A percentile compares a stretch with the other conserved stretches of the same genome.
These are phyloP conservation scores for Citrus glauca DNA, from an alignment of 345 rosid species.

Conservation along the genomic window DNA sequence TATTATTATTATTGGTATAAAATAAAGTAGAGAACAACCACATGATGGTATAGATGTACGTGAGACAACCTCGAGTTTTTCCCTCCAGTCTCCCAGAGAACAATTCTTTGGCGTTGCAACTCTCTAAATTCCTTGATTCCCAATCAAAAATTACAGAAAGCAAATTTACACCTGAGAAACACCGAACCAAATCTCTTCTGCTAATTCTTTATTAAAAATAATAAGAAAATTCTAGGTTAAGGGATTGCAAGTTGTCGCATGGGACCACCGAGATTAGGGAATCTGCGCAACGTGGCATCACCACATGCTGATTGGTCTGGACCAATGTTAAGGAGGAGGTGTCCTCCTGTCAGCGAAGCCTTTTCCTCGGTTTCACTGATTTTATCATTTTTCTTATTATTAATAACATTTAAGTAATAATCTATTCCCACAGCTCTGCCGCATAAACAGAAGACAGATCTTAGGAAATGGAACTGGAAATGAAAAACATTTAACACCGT, in stretches of 20 bases:
- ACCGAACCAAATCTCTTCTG: not conserved
- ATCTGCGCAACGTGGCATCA: conserved; percentile 37
- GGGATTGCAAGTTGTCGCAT: not conserved
- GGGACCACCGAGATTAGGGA: conserved; percentile 20
- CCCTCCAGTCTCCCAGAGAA: not conserved
- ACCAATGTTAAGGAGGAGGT: conserved; percentile 22
- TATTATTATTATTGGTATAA: not conserved
- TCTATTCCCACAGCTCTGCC: not conserved
- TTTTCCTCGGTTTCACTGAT: not conserved
- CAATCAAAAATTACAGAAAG: not conserved
- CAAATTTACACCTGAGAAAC: not conserved
- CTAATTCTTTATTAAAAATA: not conserved
- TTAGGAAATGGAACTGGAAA: not conserved
- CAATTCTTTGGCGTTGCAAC: not conserved
- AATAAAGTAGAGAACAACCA: not conserved
- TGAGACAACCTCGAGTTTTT: not conserved
- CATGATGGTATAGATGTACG: too few species aligned
- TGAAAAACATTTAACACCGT: not conserved
- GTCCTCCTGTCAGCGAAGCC: conserved; percentile 18
- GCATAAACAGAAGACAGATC: not conserved
- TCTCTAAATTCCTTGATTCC: not conserved
- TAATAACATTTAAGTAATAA: not conserved
- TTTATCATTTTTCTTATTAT: not conserved
- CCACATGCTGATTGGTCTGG: conserved; percentile 36
- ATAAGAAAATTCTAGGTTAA: not conserved